Conservation (phyloP, 1,139 yeast species). For the Geotrichum klebahnii region DNA sequence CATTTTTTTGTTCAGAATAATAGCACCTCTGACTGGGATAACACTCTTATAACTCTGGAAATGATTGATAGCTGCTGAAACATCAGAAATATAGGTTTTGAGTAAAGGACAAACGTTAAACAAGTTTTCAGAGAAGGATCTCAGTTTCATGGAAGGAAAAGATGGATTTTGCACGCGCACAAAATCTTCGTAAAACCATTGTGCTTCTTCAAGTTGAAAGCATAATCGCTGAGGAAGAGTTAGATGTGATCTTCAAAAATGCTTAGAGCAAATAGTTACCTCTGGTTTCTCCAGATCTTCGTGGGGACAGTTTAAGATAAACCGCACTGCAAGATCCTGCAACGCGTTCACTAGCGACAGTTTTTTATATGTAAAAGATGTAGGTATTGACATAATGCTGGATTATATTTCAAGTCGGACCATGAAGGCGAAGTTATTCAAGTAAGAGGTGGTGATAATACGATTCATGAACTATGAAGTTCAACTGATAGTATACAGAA, state of each 20-base stretch:
- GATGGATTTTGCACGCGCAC: constrained; percentile 67
- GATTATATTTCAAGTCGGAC: background rate
- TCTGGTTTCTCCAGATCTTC: constrained; percentile 86
- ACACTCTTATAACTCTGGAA: constrained; percentile 83
- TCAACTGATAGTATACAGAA: too few relatives aligned
- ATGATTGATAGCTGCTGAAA: constrained; percentile 32
- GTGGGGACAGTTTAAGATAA: constrained; percentile 84
- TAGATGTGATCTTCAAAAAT: constrained; percentile 1
- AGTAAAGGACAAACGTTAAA: constrained; percentile 78
- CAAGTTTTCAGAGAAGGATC: constrained; percentile 66
- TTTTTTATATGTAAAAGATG: constrained; percentile 29
- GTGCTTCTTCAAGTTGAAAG: constrained; percentile 96
- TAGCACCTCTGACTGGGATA: constrained; percentile 96
- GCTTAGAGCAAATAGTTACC: constrained; percentile 28
- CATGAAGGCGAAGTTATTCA: background rate
- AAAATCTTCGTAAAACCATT: constrained; percentile 94
- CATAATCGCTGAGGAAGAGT: constrained; percentile 52
- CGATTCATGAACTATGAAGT: background rate
- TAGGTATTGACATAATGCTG: constrained; percentile 28
- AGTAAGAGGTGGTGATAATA: background rate
- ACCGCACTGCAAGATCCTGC: constrained; percentile 84
- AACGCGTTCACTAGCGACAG: constrained; percentile 66
- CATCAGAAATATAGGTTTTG: constrained; percentile 29
- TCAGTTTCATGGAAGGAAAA: constrained; percentile 76
- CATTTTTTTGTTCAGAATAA: constrained; percentile 68